Evolutionary conservation across 2,329 filamentous ascomycete genomes (phyloP).

Genomic region (Colletotrichum simmondsii): DNA sequence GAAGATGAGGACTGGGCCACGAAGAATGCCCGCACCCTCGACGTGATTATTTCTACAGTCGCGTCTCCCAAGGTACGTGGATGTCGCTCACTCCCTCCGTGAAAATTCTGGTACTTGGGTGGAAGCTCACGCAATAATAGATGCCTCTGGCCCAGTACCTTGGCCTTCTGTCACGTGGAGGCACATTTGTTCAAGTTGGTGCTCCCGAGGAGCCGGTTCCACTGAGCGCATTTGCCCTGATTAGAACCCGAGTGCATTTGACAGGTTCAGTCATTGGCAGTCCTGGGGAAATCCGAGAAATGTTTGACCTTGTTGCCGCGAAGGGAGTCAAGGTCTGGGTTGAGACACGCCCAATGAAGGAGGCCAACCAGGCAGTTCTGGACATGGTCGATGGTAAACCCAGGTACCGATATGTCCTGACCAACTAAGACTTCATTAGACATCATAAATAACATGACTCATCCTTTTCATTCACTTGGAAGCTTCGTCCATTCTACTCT

Average conservation of each 20-base stretch:
- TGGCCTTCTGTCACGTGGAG: conserved; percentile 66
- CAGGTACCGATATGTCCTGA: background rate
- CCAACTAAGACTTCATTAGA: background rate
- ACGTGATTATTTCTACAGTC: conserved; percentile 71
- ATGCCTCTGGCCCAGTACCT: conserved; percentile 76
- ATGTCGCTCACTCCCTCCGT: background rate
- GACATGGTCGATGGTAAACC: background rate
- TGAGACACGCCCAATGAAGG: background rate
- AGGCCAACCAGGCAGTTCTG: background rate
- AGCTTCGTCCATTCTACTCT: background rate
- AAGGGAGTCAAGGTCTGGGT: background rate
- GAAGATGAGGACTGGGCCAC: conserved; percentile 66
- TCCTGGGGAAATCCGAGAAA: background rate
- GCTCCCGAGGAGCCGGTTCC: background rate
- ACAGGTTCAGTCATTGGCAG: background rate
- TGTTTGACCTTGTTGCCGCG: background rate
- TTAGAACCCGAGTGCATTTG: background rate
- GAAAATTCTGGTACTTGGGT: background rate
- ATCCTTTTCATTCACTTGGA: background rate
- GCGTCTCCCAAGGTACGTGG: background rate
- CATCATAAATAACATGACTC: background rate
- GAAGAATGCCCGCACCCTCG: conserved; percentile 61
- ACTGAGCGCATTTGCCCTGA: background rate
- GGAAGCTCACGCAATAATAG: conserved; percentile 44
- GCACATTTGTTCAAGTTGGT: conserved; percentile 72